Conservation (phyloP, 257 asterid species). For the Capsicum rhomboideum region DNA sequence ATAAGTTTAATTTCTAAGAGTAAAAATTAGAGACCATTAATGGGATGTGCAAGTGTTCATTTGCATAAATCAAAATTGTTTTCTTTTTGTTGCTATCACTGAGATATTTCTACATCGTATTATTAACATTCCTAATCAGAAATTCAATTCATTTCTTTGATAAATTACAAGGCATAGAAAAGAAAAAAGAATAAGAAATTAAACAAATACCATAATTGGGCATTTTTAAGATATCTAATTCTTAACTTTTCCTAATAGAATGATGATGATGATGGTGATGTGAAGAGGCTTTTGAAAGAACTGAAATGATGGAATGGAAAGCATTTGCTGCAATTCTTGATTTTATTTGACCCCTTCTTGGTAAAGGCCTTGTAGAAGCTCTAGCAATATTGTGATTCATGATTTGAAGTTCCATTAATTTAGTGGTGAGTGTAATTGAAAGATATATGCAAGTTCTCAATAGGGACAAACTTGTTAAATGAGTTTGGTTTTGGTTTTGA, state of each 20-base stretch:
- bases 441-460: background rate
- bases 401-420: background rate
- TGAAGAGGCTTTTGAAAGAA: constrained; percentile 23
- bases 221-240: background rate
- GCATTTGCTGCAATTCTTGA: constrained; percentile 37
- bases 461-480: background rate
- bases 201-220: background rate
- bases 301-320: constrained; percentile 22
- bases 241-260: constrained; percentile 5
- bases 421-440: background rate
- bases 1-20: too few relatives aligned
- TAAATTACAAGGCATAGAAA: background rate
- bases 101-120: background rate
- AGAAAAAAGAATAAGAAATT: background rate
- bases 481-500: background rate
- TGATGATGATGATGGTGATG: constrained; percentile 18
- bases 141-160: background rate
- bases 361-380: constrained; percentile 16
- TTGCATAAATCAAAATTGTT: background rate
- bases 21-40: background rate
- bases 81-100: background rate
- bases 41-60: background rate
- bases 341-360: constrained; percentile 45
- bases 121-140: background rate
- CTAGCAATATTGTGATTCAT: constrained; percentile 19